Percentiles rank a stretch among this genome's conserved stretches.
Conservation (phyloP, 169 alveolate genomes). For the Plasmodium billcollinsi region DNA sequence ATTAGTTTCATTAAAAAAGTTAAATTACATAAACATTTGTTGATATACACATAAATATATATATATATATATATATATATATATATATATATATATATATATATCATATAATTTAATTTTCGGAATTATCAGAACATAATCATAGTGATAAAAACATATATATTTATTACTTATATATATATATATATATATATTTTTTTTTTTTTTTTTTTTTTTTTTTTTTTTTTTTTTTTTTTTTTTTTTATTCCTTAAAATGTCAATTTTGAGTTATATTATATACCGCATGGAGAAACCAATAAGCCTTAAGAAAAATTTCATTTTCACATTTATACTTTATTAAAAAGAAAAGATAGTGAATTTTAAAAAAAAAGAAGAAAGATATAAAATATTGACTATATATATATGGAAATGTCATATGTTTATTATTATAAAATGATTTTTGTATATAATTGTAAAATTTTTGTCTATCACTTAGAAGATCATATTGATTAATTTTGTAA, state of each 20-base stretch:
- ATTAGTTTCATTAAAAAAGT: too few relatives aligned
- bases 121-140: too few relatives aligned
- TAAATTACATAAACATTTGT: too few relatives aligned
- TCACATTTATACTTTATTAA: conserved; percentile 47
- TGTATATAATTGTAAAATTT: conserved; percentile 67
- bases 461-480: conserved; percentile 28
- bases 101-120: too few relatives aligned
- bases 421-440: conserved; percentile 21
- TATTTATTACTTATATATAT: too few relatives aligned
- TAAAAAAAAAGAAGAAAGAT: conserved; percentile 61
- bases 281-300: conserved; percentile 58
- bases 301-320: conserved; percentile 14
- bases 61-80: too few relatives aligned
- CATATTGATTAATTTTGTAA: conserved; percentile 14
- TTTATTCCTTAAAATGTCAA: background rate
- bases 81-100: too few relatives aligned
- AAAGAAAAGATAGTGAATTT: conserved; percentile 63
- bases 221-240: background rate
- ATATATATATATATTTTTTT: background rate
- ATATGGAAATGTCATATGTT: conserved; percentile 16
- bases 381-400: conserved; percentile 48
- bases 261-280: conserved; percentile 33
- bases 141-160: too few relatives aligned
- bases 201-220: background rate
- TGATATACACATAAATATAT: too few relatives aligned